Evolutionary conservation across 495 filamentous ascomycete genomes (phyloP), one percentile per base, ranked within the genome.

Genomic region (Daldinia caldariorum): DNA sequence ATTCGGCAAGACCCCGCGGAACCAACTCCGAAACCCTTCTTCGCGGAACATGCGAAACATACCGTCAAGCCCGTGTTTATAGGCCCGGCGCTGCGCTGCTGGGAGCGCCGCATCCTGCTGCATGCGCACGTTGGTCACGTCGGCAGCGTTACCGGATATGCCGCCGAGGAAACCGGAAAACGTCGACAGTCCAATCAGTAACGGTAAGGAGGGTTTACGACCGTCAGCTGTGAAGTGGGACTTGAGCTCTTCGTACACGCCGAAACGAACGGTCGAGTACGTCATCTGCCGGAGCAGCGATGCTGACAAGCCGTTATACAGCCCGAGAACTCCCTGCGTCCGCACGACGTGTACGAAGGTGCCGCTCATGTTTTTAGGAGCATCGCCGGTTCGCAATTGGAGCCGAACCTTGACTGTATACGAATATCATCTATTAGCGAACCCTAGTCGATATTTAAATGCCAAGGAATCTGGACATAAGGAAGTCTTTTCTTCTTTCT

Each of bases 41-140:
- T 91, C 87, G 55, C 89, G 85, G 7, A 87, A 85, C 93, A 97
- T 97, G 53, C 92, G 87, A 10, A 91, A 80, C 61, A 99, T 79
- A 2, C 95, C 95, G 75, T 99, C 90, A 31, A 97, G 76, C 3
- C 94, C 96, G 74, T 98, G 84, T 56, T 88, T 88, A 84, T 99
- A 99, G 80, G 97, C 94, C 22, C 94, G 88, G 3, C 92, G 89
- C 68, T 95, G 82, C 1, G 82, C 83, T 2, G 81, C 73, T 0
- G 94, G 92, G 4, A 97, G 87, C 0, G 94, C 88, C 12, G 92
- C 89, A 77, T 98, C 95, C 82, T 94, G 90, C 79, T 99, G 95
- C 95, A 99, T 99, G 69, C 95, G 93, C 45, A 99, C 95, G 80
- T 99, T 99, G 63, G 97, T 85, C 10, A 99, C 91, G 76, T 99